Evolutionary conservation across 768 basidiomycete species (phyloP).

Genomic region (Heimioporus sp.): DNA sequence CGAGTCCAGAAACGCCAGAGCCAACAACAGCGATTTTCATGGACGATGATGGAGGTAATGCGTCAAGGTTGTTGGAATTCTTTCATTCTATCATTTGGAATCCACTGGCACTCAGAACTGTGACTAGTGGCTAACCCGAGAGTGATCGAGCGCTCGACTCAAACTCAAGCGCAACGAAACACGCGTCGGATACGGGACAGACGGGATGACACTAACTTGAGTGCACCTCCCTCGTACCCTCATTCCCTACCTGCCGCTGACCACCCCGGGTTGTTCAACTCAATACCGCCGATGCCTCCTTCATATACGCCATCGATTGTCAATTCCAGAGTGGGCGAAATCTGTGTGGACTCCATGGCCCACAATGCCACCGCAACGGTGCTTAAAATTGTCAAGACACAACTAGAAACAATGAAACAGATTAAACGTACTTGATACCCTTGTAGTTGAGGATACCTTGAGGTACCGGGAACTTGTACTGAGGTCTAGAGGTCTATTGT

Average conservation of each 20-base stretch:
- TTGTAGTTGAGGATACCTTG: conserved; percentile 75
- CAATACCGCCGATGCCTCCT: conserved; percentile 61
- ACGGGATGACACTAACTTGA: background rate
- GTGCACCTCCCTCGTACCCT: background rate
- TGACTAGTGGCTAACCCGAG: too few relatives aligned
- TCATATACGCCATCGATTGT: conserved; percentile 57
- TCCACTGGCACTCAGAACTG: too few relatives aligned
- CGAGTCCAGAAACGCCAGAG: conserved; percentile 77
- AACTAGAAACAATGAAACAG: background rate
- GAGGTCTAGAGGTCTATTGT: conserved; percentile 48
- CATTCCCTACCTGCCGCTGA: conserved; percentile 28
- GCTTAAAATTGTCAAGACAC: conserved; percentile 26
- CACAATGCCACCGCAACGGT: conserved; percentile 67
- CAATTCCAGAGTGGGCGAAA: conserved; percentile 54
- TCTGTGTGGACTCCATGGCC: conserved; percentile 51
- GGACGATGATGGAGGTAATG: background rate
- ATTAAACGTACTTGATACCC: conserved; percentile 56
- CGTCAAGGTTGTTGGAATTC: too few relatives aligned
- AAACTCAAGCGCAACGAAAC: too few relatives aligned
- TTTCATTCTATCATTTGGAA: too few relatives aligned
- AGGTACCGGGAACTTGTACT: conserved; percentile 80
- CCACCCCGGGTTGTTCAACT: conserved; percentile 60
- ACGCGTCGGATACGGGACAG: too few relatives aligned
- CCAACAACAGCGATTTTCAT: conserved; percentile 69
- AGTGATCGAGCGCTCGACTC: too few relatives aligned